A percentile compares a stretch with the other conserved stretches of the same genome.
These are phyloP conservation scores for Clarireedia monteithiana DNA, from an alignment of 2,329 filamentous ascomycete species.

Conservation along the genomic window DNA sequence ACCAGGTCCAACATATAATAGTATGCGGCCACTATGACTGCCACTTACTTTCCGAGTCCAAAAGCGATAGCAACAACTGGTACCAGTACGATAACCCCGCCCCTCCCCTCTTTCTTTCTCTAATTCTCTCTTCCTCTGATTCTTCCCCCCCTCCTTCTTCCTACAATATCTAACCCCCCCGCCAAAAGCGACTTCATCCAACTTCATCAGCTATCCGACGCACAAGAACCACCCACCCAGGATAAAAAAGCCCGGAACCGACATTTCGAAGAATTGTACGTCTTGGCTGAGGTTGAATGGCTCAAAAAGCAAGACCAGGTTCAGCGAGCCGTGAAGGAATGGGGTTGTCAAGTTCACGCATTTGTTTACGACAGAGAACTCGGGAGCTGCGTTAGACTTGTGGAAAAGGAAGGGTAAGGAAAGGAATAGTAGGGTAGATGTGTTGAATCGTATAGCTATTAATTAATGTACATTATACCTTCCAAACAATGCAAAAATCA, in stretches of 20 bases:
- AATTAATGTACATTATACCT: neutral
- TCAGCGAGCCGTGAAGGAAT: constrained; percentile 49
- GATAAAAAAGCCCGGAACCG: constrained; percentile 35
- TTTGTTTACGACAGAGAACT: constrained; percentile 53
- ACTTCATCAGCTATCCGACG: constrained; percentile 15
- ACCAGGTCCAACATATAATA: constrained; percentile 45
- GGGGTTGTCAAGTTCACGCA: constrained; percentile 53
- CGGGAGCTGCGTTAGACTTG: constrained; percentile 46
- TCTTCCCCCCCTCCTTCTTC: neutral
- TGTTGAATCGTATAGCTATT: neutral
- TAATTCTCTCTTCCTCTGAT: neutral
- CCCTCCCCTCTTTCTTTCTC: neutral
- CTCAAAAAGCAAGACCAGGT: constrained; percentile 51
- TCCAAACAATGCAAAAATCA: neutral
- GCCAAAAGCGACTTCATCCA: constrained; percentile 16
- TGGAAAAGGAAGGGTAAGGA: constrained; percentile 29
- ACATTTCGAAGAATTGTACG: constrained; percentile 55
- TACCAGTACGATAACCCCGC: constrained; percentile 37
- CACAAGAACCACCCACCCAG: neutral
- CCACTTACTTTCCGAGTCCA: constrained; percentile 40
- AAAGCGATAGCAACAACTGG: constrained; percentile 43
- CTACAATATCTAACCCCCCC: neutral
- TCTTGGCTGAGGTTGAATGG: constrained; percentile 47
- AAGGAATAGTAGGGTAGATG: neutral
- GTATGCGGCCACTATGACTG: constrained; percentile 49